These are phyloP conservation scores for Gastrolobium villosum DNA, from an alignment of 306 rosid species.

Conservation along the genomic window DNA sequence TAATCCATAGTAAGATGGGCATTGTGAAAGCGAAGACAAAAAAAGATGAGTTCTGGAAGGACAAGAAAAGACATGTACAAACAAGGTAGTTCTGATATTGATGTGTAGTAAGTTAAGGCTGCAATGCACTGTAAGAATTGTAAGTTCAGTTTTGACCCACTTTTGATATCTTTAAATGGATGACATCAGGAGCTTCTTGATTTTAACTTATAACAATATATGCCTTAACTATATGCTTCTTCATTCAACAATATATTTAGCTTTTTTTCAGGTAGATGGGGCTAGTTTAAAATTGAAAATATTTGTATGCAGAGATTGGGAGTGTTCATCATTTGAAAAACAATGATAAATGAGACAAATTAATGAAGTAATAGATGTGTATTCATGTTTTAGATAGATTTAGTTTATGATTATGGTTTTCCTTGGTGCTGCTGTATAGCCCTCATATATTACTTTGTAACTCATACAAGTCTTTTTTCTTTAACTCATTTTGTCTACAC, in stretches of 20 bases:
- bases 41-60: slow-evolving; percentile 96
- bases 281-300: slow-evolving; percentile 28
- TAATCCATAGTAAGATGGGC: slow-evolving; percentile 67
- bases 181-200: slow-evolving; percentile 34
- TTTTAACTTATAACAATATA: slow-evolving; percentile 16
- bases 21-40: slow-evolving; percentile 64
- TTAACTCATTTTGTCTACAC: neutral
- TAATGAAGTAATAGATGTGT: slow-evolving; percentile 4
- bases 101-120: slow-evolving; percentile 19
- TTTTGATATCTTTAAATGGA: neutral
- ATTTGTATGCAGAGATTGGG: neutral
- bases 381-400: neutral
- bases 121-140: slow-evolving; percentile 27
- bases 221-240: neutral
- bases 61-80: slow-evolving; percentile 59
- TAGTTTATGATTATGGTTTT: neutral
- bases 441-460: neutral
- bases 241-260: neutral
- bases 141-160: slow-evolving; percentile 36
- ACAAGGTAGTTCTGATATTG: slow-evolving; percentile 39
- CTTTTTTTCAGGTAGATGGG: slow-evolving; percentile 21
- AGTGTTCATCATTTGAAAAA: neutral
- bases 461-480: neutral
- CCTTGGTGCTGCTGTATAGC: neutral
- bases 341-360: neutral